These are phyloP conservation scores for Setaria italica DNA, from an alignment of 202 grass and related monocot species.

Conservation along the genomic window DNA sequence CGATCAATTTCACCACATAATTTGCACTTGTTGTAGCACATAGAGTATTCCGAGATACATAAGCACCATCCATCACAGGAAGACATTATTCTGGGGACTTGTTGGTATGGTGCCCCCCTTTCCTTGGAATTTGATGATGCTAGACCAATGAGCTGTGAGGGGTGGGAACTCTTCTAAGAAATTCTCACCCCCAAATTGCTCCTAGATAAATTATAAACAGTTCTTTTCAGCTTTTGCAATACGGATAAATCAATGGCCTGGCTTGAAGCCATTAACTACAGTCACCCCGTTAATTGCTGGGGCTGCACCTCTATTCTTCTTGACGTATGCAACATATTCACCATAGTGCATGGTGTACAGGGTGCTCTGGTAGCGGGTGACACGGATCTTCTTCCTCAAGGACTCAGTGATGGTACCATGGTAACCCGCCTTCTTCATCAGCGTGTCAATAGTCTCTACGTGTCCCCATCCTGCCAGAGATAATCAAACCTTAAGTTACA, in stretches of 20 bases:
- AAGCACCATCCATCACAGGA: constrained; percentile 27
- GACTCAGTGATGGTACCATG: constrained; percentile 74
- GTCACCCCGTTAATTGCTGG: constrained; percentile 53
- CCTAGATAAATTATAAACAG: constrained; percentile 49
- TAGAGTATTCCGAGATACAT: constrained; percentile 40
- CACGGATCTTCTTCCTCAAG: constrained; percentile 74
- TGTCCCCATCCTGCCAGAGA: constrained; percentile 80
- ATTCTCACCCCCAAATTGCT: constrained; percentile 50
- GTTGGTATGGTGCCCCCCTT: not conserved
- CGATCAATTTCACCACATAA: constrained; percentile 34
- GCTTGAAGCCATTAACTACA: constrained; percentile 72
- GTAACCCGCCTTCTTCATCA: constrained; percentile 96
- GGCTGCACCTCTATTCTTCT: constrained; percentile 67
- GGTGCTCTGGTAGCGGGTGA: constrained; percentile 93
- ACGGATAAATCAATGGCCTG: constrained; percentile 67
- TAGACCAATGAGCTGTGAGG: constrained; percentile 48
- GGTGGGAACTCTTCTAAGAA: constrained; percentile 44
- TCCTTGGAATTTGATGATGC: constrained; percentile 41
- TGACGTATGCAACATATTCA: constrained; percentile 82
- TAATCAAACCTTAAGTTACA: constrained; percentile 12
- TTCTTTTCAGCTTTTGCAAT: constrained; percentile 34
- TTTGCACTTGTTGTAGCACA: constrained; percentile 30
- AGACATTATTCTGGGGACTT: not conserved
- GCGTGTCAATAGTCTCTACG: constrained; percentile 84
- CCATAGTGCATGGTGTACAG: constrained; percentile 85